phyloP scores from a whole-genome alignment of 345 rosid species.

The Cardamine chenopodiifolia region DNA sequence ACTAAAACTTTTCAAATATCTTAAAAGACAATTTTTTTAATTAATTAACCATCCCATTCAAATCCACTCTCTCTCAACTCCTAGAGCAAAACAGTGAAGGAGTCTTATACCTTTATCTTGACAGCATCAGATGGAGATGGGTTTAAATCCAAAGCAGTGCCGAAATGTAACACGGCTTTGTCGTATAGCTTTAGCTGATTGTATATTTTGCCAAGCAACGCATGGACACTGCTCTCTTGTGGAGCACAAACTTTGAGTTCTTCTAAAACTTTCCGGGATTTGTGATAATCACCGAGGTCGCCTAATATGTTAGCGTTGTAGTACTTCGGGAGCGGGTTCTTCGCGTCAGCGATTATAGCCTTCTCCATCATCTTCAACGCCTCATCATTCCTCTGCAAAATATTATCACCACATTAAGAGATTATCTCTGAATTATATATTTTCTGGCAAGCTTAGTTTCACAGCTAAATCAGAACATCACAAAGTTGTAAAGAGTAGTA shows the following conservation, averaged over 20 bases:
- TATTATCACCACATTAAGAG: constrained; percentile 4
- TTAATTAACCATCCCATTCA: too few species aligned
- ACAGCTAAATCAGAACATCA: constrained; percentile 12
- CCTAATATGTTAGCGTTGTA: constrained; percentile 77
- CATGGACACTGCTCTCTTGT: constrained; percentile 77
- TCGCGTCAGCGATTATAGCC: constrained; percentile 69
- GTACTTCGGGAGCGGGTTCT: constrained; percentile 92
- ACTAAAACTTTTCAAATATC: too few species aligned
- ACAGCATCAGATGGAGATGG: constrained; percentile 77
- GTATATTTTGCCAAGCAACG: constrained; percentile 80
- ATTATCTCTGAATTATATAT: background rate
- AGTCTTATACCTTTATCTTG: constrained; percentile 61
- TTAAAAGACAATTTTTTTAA: too few species aligned
- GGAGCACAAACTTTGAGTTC: constrained; percentile 82
- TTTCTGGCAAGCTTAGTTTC: constrained; percentile 2
- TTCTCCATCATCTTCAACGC: constrained; percentile 85
- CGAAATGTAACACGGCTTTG: constrained; percentile 83
- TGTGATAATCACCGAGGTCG: constrained; percentile 60
- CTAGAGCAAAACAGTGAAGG: constrained; percentile 10
- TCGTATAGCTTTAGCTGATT: constrained; percentile 59
- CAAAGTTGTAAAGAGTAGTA: constrained; percentile 13
- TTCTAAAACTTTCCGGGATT: constrained; percentile 74
- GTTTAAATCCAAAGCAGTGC: constrained; percentile 84
- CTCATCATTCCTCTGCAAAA: constrained; percentile 72
- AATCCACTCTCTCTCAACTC: too few species aligned